Percentiles rank a stretch among this genome's conserved stretches.
Conservation (phyloP, 768 basidiomycete species). For the Dioszegia crocea region DNA sequence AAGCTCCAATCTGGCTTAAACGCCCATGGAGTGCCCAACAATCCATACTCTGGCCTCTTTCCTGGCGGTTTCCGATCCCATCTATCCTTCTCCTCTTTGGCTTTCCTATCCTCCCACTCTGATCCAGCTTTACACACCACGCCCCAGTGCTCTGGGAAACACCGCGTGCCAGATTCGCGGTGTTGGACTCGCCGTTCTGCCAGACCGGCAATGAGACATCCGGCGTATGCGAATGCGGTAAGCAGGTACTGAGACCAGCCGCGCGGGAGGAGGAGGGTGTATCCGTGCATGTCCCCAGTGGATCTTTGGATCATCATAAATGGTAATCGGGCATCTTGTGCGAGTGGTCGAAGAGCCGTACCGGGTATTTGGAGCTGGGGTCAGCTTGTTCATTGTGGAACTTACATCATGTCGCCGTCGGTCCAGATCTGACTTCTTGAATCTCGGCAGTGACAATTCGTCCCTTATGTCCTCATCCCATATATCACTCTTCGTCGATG, state of each 20-base stretch:
- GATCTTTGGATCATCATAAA: slow-evolving; percentile 77
- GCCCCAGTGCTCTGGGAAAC: slow-evolving; percentile 81
- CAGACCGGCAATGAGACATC: slow-evolving; percentile 79
- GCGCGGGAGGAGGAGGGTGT: slow-evolving; percentile 77
- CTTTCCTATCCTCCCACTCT: slow-evolving; percentile 55
- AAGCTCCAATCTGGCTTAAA: slow-evolving; percentile 71
- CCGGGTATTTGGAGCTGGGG: slow-evolving; percentile 73
- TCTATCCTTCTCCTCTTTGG: slow-evolving; percentile 56
- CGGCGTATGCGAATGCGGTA: slow-evolving; percentile 72
- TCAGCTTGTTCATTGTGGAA: neutral
- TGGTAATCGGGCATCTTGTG: slow-evolving; percentile 78
- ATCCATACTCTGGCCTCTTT: slow-evolving; percentile 70
- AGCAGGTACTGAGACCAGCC: slow-evolving; percentile 92
- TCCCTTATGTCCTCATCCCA: slow-evolving; percentile 62
- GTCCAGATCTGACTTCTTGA: slow-evolving; percentile 80
- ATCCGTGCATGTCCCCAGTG: slow-evolving; percentile 66
- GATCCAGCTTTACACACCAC: slow-evolving; percentile 56
- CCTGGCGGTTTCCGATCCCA: slow-evolving; percentile 85
- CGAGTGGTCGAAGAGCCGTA: slow-evolving; percentile 60
- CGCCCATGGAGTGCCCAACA: slow-evolving; percentile 64
- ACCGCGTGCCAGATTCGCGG: slow-evolving; percentile 70
- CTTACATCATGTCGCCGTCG: slow-evolving; percentile 69
- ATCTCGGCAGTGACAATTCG: slow-evolving; percentile 60
- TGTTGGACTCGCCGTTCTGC: slow-evolving; percentile 74
- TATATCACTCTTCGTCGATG: slow-evolving; percentile 62